Conservation (phyloP, 306 rosid genomes). For the Medicago truncatula region DNA sequence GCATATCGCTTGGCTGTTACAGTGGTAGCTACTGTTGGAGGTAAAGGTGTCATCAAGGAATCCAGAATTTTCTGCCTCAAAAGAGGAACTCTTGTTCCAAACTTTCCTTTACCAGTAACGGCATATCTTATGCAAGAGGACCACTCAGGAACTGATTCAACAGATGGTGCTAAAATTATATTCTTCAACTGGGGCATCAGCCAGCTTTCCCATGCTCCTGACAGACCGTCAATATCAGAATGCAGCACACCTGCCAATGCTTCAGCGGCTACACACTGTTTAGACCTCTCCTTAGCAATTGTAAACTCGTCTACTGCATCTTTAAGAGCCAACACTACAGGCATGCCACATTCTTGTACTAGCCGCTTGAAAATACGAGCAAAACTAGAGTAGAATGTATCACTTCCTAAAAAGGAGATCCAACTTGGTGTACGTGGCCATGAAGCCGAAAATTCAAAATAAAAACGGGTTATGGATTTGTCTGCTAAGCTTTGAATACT, state of each 20-base stretch:
- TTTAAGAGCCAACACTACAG: constrained; percentile 74
- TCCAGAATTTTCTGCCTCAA: constrained; percentile 90
- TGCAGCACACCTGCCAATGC: constrained; percentile 95
- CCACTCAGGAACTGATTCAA: constrained; percentile 98
- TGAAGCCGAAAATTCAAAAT: constrained; percentile 93
- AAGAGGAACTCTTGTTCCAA: constrained; percentile 89
- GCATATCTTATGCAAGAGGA: constrained; percentile 95
- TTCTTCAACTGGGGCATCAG: constrained; percentile 83
- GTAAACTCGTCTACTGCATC: constrained; percentile 82
- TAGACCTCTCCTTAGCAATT: constrained; percentile 93
- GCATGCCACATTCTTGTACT: constrained; percentile 95
- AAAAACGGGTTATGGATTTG: constrained; percentile 92
- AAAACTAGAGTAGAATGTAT: constrained; percentile 84
- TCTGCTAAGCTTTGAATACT: constrained; percentile 96
- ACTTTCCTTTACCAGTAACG: constrained; percentile 95
- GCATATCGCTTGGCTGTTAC: constrained; percentile 89
- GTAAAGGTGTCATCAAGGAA: constrained; percentile 76
- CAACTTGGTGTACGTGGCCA: constrained; percentile 99
- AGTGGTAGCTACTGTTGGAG: constrained; percentile 88
- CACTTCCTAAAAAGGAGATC: constrained; percentile 86
- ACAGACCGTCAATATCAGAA: constrained; percentile 87
- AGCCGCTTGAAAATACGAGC: constrained; percentile 95
- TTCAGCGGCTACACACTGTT: constrained; percentile 99
- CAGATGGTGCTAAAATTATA: constrained; percentile 82
- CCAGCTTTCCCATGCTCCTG: constrained; percentile 90